phyloP scores from a whole-genome alignment of 129 eudicot species.

The Lonicera japonica region DNA sequence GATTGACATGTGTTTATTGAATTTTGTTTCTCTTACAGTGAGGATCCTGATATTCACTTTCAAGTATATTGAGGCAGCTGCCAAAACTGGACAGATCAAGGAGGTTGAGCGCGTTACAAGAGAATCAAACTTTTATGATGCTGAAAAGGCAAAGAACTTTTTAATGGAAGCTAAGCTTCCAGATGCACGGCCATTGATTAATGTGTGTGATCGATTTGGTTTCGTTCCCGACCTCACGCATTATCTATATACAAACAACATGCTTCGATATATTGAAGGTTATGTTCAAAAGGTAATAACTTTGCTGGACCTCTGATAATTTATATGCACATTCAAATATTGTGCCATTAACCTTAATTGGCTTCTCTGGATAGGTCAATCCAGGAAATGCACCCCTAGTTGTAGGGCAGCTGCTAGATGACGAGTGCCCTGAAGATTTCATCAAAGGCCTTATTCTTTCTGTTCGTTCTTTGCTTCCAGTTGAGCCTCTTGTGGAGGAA shows the following conservation, averaged over 20 bases:
- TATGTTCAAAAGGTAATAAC: constrained; percentile 90
- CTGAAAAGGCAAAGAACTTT: constrained; percentile 93
- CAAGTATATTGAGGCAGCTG: constrained; percentile 95
- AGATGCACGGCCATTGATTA: constrained; percentile 95
- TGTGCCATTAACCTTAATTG: constrained; percentile 5
- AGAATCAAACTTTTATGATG: constrained; percentile 90
- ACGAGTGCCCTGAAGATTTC: constrained; percentile 99
- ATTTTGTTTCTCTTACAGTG: constrained; percentile 35
- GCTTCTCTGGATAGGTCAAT: constrained; percentile 53
- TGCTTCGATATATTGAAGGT: constrained; percentile 99
- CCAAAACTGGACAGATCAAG: constrained; percentile 94
- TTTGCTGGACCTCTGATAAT: background rate
- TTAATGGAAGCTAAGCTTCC: constrained; percentile 99
- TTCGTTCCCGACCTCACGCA: constrained; percentile 97
- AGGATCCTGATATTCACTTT: constrained; percentile 97
- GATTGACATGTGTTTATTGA: background rate
- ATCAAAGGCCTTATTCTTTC: constrained; percentile 94
- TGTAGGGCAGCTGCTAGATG: constrained; percentile 96
- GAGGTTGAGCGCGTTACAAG: constrained; percentile 97
- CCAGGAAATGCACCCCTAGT: constrained; percentile 99
- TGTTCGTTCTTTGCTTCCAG: constrained; percentile 97
- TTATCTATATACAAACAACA: constrained; percentile 81
- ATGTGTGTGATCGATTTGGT: constrained; percentile 95
- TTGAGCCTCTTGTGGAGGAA: constrained; percentile 97
- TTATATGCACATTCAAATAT: background rate